Conservation (phyloP, 2,329 filamentous ascomycete genomes). For the Sarocladiaceae sp. region DNA sequence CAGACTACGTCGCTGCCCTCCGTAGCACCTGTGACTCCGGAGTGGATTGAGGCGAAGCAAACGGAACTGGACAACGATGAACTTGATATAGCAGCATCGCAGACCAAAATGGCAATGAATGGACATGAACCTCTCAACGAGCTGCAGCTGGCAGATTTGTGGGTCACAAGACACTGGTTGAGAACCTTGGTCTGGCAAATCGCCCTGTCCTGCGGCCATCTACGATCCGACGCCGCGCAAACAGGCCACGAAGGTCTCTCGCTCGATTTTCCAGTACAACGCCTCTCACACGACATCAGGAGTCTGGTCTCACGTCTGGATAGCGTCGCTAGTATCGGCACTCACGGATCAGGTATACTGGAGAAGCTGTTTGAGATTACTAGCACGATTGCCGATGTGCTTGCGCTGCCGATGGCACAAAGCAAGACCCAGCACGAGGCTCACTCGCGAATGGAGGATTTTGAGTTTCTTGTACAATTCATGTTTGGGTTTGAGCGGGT, state of each 20-base stretch:
- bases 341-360: slow-evolving; percentile 52
- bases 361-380: slow-evolving; percentile 58
- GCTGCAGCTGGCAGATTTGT: slow-evolving; percentile 18
- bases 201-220: slow-evolving; percentile 24
- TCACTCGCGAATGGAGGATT: slow-evolving; percentile 46
- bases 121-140: slow-evolving; percentile 27
- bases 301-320: slow-evolving; percentile 29
- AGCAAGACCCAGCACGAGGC: slow-evolving; percentile 35
- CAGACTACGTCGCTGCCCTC: slow-evolving; percentile 22
- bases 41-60: slow-evolving; percentile 38
- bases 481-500: slow-evolving; percentile 45
- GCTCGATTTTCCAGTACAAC: slow-evolving; percentile 33
- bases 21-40: slow-evolving; percentile 3
- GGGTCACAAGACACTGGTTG: slow-evolving; percentile 13
- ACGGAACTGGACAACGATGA: slow-evolving; percentile 35
- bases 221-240: slow-evolving; percentile 27
- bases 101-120: slow-evolving; percentile 19
- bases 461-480: slow-evolving; percentile 47
- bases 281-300: slow-evolving; percentile 34
- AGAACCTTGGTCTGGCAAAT: slow-evolving; percentile 14
- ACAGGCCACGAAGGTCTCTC: slow-evolving; percentile 32
- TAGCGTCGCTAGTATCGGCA: slow-evolving; percentile 40
- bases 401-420: slow-evolving; percentile 43
- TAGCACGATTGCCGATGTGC: slow-evolving; percentile 55
- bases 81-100: slow-evolving; percentile 23